Evolutionary conservation across 1,284 basidiomycete genomes (phyloP).

Genomic region (Sparassis latifolia): DNA sequence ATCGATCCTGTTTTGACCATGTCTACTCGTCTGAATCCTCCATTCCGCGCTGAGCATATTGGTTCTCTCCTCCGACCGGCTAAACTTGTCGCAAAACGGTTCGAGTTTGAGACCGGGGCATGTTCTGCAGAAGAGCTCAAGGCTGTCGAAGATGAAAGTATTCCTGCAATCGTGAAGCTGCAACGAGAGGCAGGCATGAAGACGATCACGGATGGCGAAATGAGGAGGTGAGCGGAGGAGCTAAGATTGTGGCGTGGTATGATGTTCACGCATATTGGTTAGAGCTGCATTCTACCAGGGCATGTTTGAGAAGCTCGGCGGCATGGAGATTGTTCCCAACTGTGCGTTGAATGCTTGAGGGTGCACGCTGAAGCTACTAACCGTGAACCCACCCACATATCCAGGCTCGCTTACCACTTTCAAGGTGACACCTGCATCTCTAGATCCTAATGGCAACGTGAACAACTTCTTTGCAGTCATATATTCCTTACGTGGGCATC

Average conservation of each 20-base stretch:
- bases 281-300: constrained; percentile 51
- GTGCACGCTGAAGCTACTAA: too few species aligned
- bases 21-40: constrained; percentile 16
- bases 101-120: constrained; percentile 26
- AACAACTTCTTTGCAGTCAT: constrained; percentile 26
- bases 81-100: constrained; percentile 33
- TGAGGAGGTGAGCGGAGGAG: constrained; percentile 19
- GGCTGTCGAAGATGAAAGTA: constrained; percentile 28
- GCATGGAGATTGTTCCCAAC: constrained; percentile 47
- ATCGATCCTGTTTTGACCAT: too few species aligned
- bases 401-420: too few species aligned
- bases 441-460: too few species aligned
- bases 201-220: constrained; percentile 45
- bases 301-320: constrained; percentile 54
- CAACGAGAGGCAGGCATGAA: constrained; percentile 35
- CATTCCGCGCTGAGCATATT: constrained; percentile 34
- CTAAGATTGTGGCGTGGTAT: not conserved
- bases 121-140: constrained; percentile 32
- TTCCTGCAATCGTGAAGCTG: constrained; percentile 30
- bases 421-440: too few species aligned
- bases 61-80: constrained; percentile 41
- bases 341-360: constrained; percentile 28
- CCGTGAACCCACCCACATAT: too few species aligned
- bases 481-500: constrained; percentile 39
- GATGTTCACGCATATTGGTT: not conserved